Evolutionary conservation across 345 rosid species (phyloP).

Genomic region (Gossypioides kirkii): DNA sequence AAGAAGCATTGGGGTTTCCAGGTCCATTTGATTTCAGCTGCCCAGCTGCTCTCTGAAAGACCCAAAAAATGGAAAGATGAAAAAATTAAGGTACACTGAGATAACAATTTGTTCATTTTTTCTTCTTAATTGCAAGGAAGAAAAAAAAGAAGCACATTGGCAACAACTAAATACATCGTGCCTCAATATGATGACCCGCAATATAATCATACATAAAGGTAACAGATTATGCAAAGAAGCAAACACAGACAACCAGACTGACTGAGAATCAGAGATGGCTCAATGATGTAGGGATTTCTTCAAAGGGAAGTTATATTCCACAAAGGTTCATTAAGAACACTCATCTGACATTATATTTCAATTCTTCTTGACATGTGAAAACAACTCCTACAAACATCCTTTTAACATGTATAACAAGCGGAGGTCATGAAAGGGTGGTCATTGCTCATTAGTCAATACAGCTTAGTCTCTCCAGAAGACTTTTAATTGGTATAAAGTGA

Average conservation of each 20-base stretch:
- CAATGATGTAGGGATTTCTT: neutral
- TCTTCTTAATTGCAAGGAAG: neutral
- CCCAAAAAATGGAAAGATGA: constrained; percentile 8
- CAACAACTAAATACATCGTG: neutral
- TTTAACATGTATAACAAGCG: neutral
- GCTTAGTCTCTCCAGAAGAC: neutral
- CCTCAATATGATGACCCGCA: neutral
- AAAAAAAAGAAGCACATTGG: neutral
- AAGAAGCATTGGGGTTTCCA: constrained; percentile 46
- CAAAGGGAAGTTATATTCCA: neutral
- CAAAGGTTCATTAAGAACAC: neutral
- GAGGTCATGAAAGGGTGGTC: neutral
- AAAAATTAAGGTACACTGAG: neutral
- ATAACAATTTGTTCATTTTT: neutral
- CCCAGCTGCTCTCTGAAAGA: constrained; percentile 48
- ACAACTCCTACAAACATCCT: neutral
- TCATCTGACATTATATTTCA: neutral
- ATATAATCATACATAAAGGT: neutral
- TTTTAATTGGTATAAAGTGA: neutral
- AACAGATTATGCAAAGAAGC: neutral
- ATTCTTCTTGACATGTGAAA: neutral
- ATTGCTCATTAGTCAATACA: neutral
- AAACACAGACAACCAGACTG: neutral
- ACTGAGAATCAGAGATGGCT: neutral
- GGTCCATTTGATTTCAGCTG: constrained; percentile 50